Conservation (phyloP, 192 early-diverging fungal species). For the Coemansia sp. region DNA sequence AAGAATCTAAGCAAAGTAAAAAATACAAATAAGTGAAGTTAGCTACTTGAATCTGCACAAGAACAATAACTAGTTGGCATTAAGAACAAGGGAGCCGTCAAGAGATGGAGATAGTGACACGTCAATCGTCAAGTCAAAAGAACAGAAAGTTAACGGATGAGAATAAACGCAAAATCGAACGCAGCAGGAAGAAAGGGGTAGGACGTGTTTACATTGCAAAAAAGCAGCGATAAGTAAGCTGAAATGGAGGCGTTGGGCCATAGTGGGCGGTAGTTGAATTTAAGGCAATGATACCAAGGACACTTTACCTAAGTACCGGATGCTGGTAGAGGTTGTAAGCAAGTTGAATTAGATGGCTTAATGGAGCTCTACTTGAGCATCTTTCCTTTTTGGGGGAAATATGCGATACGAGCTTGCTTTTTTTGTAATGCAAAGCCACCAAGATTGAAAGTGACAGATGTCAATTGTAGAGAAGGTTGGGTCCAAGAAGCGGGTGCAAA, state of each 20-base stretch:
- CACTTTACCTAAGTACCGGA: neutral
- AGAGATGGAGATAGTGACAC: neutral
- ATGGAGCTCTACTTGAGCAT: neutral
- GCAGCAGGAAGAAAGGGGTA: neutral
- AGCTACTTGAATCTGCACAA: neutral
- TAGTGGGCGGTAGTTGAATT: neutral
- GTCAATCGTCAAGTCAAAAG: neutral
- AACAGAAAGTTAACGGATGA: neutral
- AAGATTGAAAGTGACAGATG: neutral
- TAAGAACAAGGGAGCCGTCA: neutral
- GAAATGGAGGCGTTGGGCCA: neutral
- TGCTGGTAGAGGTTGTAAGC: neutral
- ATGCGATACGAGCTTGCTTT: neutral
- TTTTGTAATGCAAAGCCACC: neutral
- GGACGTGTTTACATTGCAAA: neutral
- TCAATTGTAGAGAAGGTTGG: neutral
- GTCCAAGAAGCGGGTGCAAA: neutral
- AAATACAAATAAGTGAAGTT: neutral
- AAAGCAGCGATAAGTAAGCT: neutral
- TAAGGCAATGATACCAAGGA: neutral
- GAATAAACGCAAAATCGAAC: neutral
- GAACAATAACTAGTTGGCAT: neutral
- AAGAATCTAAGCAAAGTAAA: neutral
- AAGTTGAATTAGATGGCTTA: neutral
- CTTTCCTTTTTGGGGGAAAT: neutral